Conservation (phyloP, 257 asterid species). For the Mentha longifolia region DNA sequence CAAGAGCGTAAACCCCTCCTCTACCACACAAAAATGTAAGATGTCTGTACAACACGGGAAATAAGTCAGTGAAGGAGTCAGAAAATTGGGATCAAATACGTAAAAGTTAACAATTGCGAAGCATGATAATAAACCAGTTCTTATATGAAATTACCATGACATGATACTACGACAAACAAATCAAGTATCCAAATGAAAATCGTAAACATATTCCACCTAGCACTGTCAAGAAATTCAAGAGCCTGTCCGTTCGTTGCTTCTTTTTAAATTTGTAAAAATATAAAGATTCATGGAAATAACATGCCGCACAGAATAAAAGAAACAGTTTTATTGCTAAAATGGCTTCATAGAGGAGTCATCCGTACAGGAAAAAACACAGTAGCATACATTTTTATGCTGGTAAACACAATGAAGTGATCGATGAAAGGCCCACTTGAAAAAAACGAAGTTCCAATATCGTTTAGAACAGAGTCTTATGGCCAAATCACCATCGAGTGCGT, state of each 20-base stretch:
- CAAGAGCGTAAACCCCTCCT: slow-evolving; percentile 33
- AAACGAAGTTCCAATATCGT: background rate
- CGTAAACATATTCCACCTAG: background rate
- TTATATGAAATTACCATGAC: background rate
- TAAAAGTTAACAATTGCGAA: background rate
- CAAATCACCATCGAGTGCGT: background rate
- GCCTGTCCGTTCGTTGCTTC: no score
- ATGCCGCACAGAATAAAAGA: background rate
- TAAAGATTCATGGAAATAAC: no score
- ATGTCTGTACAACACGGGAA: slow-evolving; percentile 10
- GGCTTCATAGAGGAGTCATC: background rate
- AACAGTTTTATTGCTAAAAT: background rate
- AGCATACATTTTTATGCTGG: background rate
- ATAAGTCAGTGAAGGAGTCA: background rate
- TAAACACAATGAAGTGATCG: background rate
- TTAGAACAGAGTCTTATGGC: background rate
- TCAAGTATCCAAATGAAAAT: background rate
- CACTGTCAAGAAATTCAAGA: background rate
- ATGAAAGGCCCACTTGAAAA: background rate
- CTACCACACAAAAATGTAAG: slow-evolving; percentile 3
- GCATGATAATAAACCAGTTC: background rate
- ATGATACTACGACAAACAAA: background rate
- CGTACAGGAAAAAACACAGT: background rate
- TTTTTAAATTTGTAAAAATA: no score
- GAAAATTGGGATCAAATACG: background rate